Evolutionary conservation across 805 yeast species (phyloP).

Genomic region (Schizosaccharomyces japonicus): DNA sequence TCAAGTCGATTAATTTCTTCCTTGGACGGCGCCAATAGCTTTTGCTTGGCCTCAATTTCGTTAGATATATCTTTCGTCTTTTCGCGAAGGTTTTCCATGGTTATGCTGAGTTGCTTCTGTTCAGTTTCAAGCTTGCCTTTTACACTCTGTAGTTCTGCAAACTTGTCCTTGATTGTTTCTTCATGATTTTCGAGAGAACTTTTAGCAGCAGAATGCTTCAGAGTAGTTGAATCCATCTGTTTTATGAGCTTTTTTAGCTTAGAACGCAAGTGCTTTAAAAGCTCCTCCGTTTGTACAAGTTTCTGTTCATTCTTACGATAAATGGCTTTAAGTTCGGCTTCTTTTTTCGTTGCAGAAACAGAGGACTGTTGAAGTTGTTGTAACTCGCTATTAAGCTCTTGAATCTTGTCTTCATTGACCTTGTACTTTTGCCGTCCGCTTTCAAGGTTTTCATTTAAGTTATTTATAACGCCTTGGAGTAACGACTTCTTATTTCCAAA

Average conservation of each 20-base stretch:
- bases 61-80: conserved; percentile 48
- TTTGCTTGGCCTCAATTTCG: conserved; percentile 39
- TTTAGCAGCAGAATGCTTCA: conserved; percentile 23
- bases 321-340: conserved; percentile 14
- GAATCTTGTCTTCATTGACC: conserved; percentile 21
- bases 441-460: conserved; percentile 21
- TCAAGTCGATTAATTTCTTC: conserved; percentile 38
- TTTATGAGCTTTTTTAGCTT: conserved; percentile 39
- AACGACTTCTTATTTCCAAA: conserved; percentile 21
- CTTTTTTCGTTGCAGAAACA: conserved; percentile 12
- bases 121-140: conserved; percentile 27
- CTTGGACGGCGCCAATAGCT: conserved; percentile 62
- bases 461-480: conserved; percentile 19
- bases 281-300: conserved; percentile 53
- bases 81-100: conserved; percentile 41
- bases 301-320: conserved; percentile 26
- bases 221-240: conserved; percentile 25
- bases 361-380: conserved; percentile 10
- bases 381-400: conserved; percentile 12
- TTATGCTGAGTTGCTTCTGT: conserved; percentile 31
- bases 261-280: conserved; percentile 35
- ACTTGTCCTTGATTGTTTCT: conserved; percentile 23
- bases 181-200: conserved; percentile 24
- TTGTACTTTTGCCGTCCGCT: conserved; percentile 23
- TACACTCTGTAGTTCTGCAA: conserved; percentile 24